A percentile compares a stretch with the other conserved stretches of the same genome.
phyloP scores from a whole-genome alignment of 805 yeast genomes.

The Starmerella bombicola region DNA sequence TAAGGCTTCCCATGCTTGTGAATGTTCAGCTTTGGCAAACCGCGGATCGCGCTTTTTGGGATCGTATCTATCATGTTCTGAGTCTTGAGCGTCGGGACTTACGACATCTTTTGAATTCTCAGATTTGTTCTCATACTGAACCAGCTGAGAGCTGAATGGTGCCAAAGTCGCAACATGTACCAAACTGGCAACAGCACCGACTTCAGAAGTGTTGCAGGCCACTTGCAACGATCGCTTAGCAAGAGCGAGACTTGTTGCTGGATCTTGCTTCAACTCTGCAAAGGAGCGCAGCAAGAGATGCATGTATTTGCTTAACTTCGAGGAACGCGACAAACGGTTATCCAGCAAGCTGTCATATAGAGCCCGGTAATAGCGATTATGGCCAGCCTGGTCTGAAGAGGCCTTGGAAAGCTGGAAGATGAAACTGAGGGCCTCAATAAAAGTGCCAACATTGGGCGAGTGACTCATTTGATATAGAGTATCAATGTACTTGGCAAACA shows the following conservation, averaged over 20 bases:
- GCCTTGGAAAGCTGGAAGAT: constrained; percentile 64
- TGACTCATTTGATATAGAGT: constrained; percentile 84
- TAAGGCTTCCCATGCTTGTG: constrained; percentile 78
- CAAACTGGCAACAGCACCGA: constrained; percentile 46
- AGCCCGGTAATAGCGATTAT: constrained; percentile 64
- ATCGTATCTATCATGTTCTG: constrained; percentile 56
- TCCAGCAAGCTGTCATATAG: constrained; percentile 83
- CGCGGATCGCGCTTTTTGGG: constrained; percentile 86
- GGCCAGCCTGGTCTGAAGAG: constrained; percentile 28
- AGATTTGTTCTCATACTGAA: constrained; percentile 33
- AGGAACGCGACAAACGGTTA: constrained; percentile 66
- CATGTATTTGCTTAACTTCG: constrained; percentile 86
- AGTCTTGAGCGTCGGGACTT: no score
- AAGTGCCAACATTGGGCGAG: constrained; percentile 84
- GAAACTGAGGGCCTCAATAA: constrained; percentile 80
- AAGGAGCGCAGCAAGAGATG: constrained; percentile 75
- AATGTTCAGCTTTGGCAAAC: constrained; percentile 67
- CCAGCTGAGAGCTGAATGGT: constrained; percentile 65
- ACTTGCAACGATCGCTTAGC: constrained; percentile 82
- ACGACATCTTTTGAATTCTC: no score
- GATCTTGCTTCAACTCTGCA: constrained; percentile 34
- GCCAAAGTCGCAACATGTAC: constrained; percentile 28
- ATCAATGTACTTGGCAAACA: constrained; percentile 59
- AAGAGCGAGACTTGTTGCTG: constrained; percentile 67
- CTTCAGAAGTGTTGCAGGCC: constrained; percentile 71